Base-by-base conservation (phyloP, 108 stramenopile species). In the Skeletonema grethae region DNA sequence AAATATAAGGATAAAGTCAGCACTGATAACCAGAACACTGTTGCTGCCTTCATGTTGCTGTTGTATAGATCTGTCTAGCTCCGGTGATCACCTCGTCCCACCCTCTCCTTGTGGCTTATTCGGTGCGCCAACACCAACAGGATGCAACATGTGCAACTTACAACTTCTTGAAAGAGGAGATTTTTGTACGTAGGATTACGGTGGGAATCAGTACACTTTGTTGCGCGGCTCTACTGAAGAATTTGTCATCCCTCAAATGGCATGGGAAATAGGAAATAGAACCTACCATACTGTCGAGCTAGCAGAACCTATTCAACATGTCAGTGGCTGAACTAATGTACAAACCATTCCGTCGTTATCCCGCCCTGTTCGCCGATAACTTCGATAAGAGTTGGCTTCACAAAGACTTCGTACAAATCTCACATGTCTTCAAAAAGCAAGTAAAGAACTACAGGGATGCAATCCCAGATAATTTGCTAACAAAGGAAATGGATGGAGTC, bases 371-470 rank as follows among this genome's bases (percentile, higher is more conserved):
- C 60, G 9, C 28, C 11, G 68, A 29, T 18, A 60, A 29, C 57
- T 69, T 69, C 58, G 30, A 35, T 4, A 28, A 59, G 10, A 29
- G 29, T 32, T 69, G 68, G 68, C 59, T 69, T 4, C 68, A 69
- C 32, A 28, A 59, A 31, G 68, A 69, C 32, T 31, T 61, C 20
- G 9, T 31, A 15, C 11, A 25, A 32, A 31, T 69, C 25, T 20
- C 60, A 24, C 3, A 60, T 30, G 16, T 12, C 12, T 24, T 61
- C 11, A 28, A 35, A 11, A 69, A 31, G 59, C 18, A 2, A 45
- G 43, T 45, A n/a, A 53, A 69, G 24, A 20, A 61, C 13, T 57
- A 18, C 30, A 10, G 7, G 20, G 30, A 30, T 57, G 53, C 50
- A 45, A n/a, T 45, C 43, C 43, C 43, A 45, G 43, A 45, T 22